Evolutionary conservation across 2,329 filamentous ascomycete genomes (phyloP).

Genomic region (Sordariomycetes sp.): DNA sequence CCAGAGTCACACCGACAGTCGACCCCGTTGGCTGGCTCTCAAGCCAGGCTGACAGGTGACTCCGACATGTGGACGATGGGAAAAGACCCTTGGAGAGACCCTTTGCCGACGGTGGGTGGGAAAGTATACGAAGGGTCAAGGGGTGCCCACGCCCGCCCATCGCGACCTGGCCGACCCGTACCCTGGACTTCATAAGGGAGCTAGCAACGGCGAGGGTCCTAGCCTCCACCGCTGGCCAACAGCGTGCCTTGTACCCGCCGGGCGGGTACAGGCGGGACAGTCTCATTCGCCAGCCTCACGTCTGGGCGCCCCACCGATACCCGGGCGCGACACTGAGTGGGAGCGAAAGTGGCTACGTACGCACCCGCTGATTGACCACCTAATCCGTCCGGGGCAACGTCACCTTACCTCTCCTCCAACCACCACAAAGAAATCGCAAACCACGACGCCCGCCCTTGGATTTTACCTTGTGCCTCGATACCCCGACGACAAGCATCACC

Average conservation of each 20-base stretch:
- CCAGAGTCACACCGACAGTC: too few relatives aligned
- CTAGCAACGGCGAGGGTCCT: background rate
- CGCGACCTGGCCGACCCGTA: background rate
- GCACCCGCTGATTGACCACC: background rate
- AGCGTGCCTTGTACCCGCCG: background rate
- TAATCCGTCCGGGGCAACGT: background rate
- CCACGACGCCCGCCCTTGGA: background rate
- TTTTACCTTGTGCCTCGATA: background rate
- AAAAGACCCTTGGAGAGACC: background rate
- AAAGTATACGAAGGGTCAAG: background rate
- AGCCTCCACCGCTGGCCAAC: background rate
- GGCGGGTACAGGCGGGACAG: background rate
- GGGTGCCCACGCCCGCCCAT: background rate
- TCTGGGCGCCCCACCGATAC: background rate
- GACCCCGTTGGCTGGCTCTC: background rate
- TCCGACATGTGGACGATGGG: background rate
- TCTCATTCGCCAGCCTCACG: constrained; percentile 2
- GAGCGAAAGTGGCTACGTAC: constrained; percentile 4
- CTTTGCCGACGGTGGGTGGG: background rate
- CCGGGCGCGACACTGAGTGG: too few relatives aligned
- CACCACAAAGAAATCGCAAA: background rate
- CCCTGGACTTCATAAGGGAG: background rate
- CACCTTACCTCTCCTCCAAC: constrained; percentile 1
- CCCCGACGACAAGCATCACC: background rate
- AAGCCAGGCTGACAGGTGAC: background rate